Evolutionary conservation across 2,329 filamentous ascomycete species (phyloP), one percentile per base, ranked within the genome.

Genomic region (Blastomyces percursus): DNA sequence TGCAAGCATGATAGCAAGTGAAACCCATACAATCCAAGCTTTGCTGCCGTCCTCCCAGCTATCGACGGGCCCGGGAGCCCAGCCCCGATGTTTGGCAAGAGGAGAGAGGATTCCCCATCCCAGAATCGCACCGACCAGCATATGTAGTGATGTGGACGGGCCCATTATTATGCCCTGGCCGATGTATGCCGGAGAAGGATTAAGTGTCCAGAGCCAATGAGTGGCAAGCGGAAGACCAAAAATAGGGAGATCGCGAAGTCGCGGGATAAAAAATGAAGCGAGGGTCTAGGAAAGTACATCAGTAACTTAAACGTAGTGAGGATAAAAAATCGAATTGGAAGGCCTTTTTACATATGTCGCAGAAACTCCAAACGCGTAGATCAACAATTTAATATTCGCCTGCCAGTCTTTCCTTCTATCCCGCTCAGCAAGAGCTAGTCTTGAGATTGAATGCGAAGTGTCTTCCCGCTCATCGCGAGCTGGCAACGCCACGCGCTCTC

Each of bases 111-210:
- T 74, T 0, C 86, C 94, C 94, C 94, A 99, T 32, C 94, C 94
- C 11, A 96, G 71, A 19, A 96, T 73, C 3, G 94, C 92, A 5
- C 94, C 94, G 2, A 97, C 78, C 0, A 96, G 82, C 94, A 99
- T 99, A 69, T 97, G 93, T 60, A 96, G 81, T 2, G 93, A 97
- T 0, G 94, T 99, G 48, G 91, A 88, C 3, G 93, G 90, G 0
- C 94, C 94, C 94, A 99, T 99, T 71, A 99, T 97, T 65, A 99
- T 95, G 12, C 94, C 94, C 76, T 99, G 94, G 0, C 94, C 94
- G 32, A 97, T 86, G 73, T 99, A 99, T 2, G 94, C 94, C n/a
- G 96, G 87, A 55, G 91, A 96, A 0, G 94, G 94, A 68, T 99
- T 99, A 7, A 99, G 79, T 0, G 90, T 94, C 94, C 94, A 99